A percentile compares a stretch with the other conserved stretches of the same genome.
Evolutionary conservation across 2,329 filamentous ascomycete genomes (phyloP).

Genomic region (Bisporella sp.): DNA sequence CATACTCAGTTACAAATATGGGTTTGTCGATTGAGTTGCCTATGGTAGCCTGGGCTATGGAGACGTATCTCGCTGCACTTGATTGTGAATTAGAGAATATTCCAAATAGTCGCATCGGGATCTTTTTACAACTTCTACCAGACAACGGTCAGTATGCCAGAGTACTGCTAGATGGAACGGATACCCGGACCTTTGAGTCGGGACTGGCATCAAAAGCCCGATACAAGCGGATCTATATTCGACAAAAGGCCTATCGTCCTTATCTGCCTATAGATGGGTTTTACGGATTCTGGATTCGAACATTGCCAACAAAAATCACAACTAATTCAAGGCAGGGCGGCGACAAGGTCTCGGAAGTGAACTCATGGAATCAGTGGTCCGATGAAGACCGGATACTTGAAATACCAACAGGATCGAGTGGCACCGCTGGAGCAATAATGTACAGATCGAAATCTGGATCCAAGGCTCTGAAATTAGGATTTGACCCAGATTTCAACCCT

Average conservation of each 20-base stretch:
- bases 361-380: slow-evolving; percentile 2
- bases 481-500: slow-evolving; percentile 8
- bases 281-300: slow-evolving; percentile 6
- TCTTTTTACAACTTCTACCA: slow-evolving; percentile 6
- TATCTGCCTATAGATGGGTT: not conserved
- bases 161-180: slow-evolving; percentile 1
- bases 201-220: not conserved
- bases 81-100: slow-evolving; percentile 5
- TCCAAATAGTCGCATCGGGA: slow-evolving; percentile 1
- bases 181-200: not conserved
- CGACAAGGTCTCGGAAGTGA: not conserved
- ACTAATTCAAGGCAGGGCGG: not conserved
- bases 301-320: not conserved
- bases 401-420: slow-evolving; percentile 3
- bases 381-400: slow-evolving; percentile 4
- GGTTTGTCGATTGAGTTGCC: slow-evolving; percentile 12
- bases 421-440: slow-evolving; percentile 6
- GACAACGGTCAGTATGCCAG: slow-evolving; percentile 3
- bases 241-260: not conserved
- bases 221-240: slow-evolving; percentile 2
- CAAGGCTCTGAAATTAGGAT: slow-evolving; percentile 5
- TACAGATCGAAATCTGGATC: not conserved
- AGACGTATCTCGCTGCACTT: slow-evolving; percentile 13
- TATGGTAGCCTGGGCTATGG: slow-evolving; percentile 13
- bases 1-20: slow-evolving; percentile 14